Base-by-base conservation (phyloP, 805 yeast species). In the Candida verbasci region DNA sequence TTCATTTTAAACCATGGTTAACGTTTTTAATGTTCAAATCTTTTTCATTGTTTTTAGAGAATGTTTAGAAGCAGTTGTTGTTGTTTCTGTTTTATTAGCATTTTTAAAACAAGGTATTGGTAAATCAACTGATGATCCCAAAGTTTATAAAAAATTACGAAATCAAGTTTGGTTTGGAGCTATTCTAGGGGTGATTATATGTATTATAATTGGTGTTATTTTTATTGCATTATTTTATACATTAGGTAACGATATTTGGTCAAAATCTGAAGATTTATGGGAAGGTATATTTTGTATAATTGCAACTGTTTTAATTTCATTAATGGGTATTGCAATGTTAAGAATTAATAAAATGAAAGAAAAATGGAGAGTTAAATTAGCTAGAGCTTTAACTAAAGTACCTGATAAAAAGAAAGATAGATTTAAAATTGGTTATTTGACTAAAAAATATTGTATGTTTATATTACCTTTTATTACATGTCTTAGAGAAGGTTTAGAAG, bases 321-420 rank as follows among this genome's bases (percentile, higher is more conserved):
- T 83, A 50, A 89, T 91, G 97, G 97, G 98, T 60, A 75, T 91
- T 53, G 95, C 97, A 40, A 86, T 91, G 96, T 75, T 91, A 55
- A 79, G 97, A 65, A 74, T 91, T 61, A 89, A 89, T 71, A 88
- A 89, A 71, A 86, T 89, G 95, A 88, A 87, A 67, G 91, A 79
- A 49, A 91, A 91, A 68, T 91, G 98, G 98, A 80, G 96, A 70
- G 73, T 88, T 48, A 91, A 91, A 68, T 85, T 91, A 56, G 96
- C 97, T 20, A 74, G 68, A 55, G 91, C 96, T 8, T 66, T 89
- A 42, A 65, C 87, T 35, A 80, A 78, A 46, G 53, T 64, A 17
- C 86, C 85, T 37, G 55, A 62, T 30, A 58, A 57, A 10, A 72
- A 59, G 43, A 60, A 62, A 43, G 81, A 74, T 45, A 65, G 75